Percentiles rank a stretch among this genome's conserved stretches.
These are phyloP conservation scores for Dryas alaskensis DNA, from an alignment of 306 rosid genomes.

Conservation along the genomic window DNA sequence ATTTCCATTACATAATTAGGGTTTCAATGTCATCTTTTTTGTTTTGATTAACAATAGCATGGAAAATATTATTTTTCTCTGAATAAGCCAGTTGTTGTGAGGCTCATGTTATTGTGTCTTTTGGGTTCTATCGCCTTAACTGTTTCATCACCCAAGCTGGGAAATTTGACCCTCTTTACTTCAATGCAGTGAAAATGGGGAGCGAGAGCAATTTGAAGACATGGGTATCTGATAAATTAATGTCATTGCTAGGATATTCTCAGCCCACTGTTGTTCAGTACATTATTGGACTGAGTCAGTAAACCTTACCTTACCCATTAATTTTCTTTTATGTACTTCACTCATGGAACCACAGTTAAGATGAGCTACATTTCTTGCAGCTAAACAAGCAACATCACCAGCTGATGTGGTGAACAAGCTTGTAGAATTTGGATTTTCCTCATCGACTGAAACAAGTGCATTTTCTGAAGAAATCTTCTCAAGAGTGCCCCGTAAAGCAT, in stretches of 20 bases:
- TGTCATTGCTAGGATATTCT: conserved; percentile 75
- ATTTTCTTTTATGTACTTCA: neutral
- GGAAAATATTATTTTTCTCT: neutral
- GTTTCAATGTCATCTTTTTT: neutral
- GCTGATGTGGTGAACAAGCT: conserved; percentile 60
- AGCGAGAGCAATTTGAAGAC: conserved; percentile 56
- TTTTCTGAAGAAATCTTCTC: conserved; percentile 70
- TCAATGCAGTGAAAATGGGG: conserved; percentile 49
- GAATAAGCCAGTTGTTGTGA: too few relatives aligned
- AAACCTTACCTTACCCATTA: neutral
- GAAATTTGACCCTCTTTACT: too few relatives aligned
- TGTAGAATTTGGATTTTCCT: conserved; percentile 53
- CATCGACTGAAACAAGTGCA: conserved; percentile 47
- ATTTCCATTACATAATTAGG: neutral
- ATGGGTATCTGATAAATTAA: conserved; percentile 80
- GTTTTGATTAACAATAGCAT: neutral
- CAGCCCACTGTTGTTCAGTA: conserved; percentile 66
- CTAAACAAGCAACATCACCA: conserved; percentile 72
- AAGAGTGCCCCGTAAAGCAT: conserved; percentile 60
- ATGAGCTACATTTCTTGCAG: conserved; percentile 38
- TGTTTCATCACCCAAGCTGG: too few relatives aligned
- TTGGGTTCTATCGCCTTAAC: too few relatives aligned
- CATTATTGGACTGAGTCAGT: conserved; percentile 70
- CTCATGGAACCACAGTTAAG: neutral
- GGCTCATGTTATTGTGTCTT: too few relatives aligned